Conservation (phyloP, 2,329 filamentous ascomycete genomes). For the Colletotrichum orchidophilum region DNA sequence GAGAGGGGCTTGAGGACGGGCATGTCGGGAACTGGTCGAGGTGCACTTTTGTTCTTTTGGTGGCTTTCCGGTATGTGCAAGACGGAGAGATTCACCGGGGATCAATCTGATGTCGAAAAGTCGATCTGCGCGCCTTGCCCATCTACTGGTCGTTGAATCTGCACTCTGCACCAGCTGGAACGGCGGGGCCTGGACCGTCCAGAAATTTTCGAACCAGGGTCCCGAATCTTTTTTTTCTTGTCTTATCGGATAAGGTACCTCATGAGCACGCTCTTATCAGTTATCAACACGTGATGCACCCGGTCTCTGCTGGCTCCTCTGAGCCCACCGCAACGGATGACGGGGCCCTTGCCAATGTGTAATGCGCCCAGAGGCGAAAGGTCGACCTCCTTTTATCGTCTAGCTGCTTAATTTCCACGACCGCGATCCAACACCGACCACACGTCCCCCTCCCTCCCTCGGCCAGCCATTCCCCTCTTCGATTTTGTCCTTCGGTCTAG, state of each 20-base stretch:
- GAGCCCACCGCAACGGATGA: conserved; percentile 19
- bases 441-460: conserved; percentile 1
- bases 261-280: background rate
- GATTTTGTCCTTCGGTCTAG: conserved; percentile 3
- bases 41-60: background rate
- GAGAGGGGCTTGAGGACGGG: conserved; percentile 60
- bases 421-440: conserved; percentile 8
- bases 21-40: conserved; percentile 49
- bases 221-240: background rate
- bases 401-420: conserved; percentile 15
- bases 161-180: background rate
- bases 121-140: conserved; percentile 7
- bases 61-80: background rate
- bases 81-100: background rate
- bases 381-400: conserved; percentile 31
- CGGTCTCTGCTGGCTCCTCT: conserved; percentile 3
- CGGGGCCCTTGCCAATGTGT: conserved; percentile 14
- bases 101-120: conserved; percentile 6
- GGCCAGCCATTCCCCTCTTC: conserved; percentile 11
- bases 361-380: conserved; percentile 20
- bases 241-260: conserved; percentile 22
- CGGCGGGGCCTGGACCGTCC: conserved; percentile 23
- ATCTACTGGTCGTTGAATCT: conserved; percentile 7
- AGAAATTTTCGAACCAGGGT: conserved; percentile 30
- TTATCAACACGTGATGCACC: conserved; percentile 17